These are phyloP conservation scores for Calocera viscosa DNA, from an alignment of 768 basidiomycete genomes.

Conservation along the genomic window DNA sequence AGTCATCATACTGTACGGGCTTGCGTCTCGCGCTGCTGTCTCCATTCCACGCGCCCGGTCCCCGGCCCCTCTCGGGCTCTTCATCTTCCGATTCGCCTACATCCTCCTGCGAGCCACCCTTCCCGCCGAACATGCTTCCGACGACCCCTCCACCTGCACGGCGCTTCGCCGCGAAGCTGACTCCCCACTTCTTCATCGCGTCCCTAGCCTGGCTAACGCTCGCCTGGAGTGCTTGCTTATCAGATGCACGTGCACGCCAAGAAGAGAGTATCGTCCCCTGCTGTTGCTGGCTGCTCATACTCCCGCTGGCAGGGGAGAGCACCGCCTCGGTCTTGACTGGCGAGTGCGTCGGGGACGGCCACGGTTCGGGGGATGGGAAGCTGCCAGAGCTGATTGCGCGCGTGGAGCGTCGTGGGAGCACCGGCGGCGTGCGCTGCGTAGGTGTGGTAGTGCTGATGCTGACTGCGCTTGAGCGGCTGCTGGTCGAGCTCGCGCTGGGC, in stretches of 20 bases:
- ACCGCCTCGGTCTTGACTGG: background rate
- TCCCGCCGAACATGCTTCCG: background rate
- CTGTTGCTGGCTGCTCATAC: background rate
- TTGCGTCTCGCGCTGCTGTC: background rate
- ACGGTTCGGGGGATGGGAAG: background rate
- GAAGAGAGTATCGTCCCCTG: background rate
- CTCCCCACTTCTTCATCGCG: slow-evolving; percentile 84
- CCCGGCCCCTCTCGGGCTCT: background rate
- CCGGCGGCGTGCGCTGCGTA: background rate
- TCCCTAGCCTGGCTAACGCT: slow-evolving; percentile 56
- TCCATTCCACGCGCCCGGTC: background rate
- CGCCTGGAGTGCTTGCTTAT: slow-evolving; percentile 76
- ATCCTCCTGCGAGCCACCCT: background rate
- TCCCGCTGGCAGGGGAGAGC: background rate
- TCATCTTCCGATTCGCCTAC: background rate
- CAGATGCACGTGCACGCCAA: slow-evolving; percentile 41
- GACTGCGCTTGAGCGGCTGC: background rate
- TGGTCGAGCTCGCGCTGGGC: background rate
- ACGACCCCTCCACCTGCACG: slow-evolving; percentile 9
- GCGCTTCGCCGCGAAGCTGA: slow-evolving; percentile 49
- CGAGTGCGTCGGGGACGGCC: background rate
- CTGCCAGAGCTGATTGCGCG: background rate
- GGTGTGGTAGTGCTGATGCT: background rate
- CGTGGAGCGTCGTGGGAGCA: background rate
- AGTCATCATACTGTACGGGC: background rate